Evolutionary conservation across 2,329 filamentous ascomycete genomes (phyloP), one percentile per base, ranked within the genome.

Genomic region (Rutstroemia sp.): DNA sequence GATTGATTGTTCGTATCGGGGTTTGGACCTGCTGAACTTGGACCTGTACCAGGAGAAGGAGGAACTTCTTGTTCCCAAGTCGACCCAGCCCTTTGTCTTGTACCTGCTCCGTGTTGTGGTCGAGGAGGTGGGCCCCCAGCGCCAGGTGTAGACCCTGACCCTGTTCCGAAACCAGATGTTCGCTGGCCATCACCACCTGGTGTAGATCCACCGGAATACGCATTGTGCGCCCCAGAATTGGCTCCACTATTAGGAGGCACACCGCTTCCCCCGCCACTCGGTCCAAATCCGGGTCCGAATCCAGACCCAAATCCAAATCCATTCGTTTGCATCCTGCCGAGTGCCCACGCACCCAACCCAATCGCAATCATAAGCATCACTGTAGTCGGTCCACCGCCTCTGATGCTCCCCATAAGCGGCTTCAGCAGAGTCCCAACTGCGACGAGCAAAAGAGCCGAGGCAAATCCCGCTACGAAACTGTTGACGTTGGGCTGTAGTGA

Each of bases 401-500:
- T 78, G 49, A 90, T 84, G 50, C 79, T 75, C 64, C 82, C 83
- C 62, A 92, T 76, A 4, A 87, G 82, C 0, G 92, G 92, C 30
- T 87, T 81, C 63, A 92, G 77, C 59, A 81, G 82, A 60, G 86
- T 81, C 72, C 84, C 89, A n/a, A 95, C 67, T 2, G 84, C 80
- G 16, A 94, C 84, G 9, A 85, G 74, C 40, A 89, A 76, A 36
- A 96, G 73, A 2, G 89, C 90, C 58, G 83, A 86, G 42, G 84
- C 87, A 64, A 91, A 90, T 27, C 92, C 92, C 3, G 92, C 91
- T 21, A 91, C 79, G 71, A 96, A 97, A 73, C 89, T 95, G 72
- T 96, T 96, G 67, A 87, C 79, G 67, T 94, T 89, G 19, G 89
- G 87, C 68, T 87, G 82, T 60, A 97, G 73, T 0, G 92, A 96